Percentiles rank a stretch among this genome's conserved stretches.
These are phyloP conservation scores for Lithocarpus polystachyus DNA, from an alignment of 306 rosid genomes.

Conservation along the genomic window DNA sequence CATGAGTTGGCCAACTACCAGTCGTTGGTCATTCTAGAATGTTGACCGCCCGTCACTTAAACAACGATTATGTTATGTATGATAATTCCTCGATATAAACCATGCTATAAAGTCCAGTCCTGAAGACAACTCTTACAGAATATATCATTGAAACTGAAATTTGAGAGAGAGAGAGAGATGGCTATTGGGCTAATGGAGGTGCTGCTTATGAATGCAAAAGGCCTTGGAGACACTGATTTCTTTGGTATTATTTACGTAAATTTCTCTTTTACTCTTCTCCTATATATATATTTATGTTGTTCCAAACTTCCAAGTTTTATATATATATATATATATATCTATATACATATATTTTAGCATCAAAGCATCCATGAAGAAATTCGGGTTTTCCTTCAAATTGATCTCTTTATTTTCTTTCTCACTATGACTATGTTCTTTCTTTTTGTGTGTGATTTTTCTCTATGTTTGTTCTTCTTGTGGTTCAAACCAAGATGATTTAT, in stretches of 20 bases:
- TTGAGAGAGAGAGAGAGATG: constrained; percentile 26
- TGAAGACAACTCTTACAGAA: neutral
- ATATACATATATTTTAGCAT: neutral
- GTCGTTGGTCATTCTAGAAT: neutral
- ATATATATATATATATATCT: too few species aligned
- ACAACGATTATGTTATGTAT: neutral
- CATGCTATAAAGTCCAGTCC: neutral
- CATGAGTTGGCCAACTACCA: neutral
- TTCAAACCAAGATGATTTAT: neutral
- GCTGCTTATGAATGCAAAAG: constrained; percentile 46
- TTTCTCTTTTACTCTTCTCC: neutral
- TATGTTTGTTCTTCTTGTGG: neutral
- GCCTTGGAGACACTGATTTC: constrained; percentile 45
- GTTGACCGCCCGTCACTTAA: neutral
- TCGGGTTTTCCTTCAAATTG: neutral
- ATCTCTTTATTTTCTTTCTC: neutral
- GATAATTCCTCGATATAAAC: constrained; percentile 8
- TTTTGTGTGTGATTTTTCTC: neutral
- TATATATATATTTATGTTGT: too few species aligned
- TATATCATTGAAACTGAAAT: neutral
- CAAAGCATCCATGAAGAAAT: neutral
- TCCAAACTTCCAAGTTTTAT: too few species aligned
- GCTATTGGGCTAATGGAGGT: constrained; percentile 53
- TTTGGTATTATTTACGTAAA: constrained; percentile 36
- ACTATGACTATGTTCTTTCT: neutral